Evolutionary conservation across 2,329 filamentous ascomycete genomes (phyloP).

Genomic region (Colletotrichum trifolii): DNA sequence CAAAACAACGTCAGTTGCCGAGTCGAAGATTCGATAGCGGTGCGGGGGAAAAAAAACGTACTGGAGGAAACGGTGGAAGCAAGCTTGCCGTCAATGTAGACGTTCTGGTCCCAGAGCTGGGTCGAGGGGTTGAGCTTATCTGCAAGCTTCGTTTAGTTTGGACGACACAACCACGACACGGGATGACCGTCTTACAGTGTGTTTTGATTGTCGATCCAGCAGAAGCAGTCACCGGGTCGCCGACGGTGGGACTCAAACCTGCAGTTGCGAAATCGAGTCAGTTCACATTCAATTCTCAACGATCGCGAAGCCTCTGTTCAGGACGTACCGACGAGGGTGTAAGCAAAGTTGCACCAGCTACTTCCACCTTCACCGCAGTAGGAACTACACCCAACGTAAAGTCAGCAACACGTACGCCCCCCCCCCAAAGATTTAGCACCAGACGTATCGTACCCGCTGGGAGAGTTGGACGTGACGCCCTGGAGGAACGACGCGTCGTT

Average conservation of each 20-base stretch:
- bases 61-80: constrained; percentile 5
- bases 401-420: neutral
- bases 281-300: neutral
- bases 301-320: too few species aligned
- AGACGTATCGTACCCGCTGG: constrained; percentile 8
- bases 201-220: constrained; percentile 7
- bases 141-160: neutral
- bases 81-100: constrained; percentile 14
- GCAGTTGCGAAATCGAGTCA: neutral
- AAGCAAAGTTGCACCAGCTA: constrained; percentile 24
- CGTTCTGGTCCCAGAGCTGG: constrained; percentile 13
- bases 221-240: constrained; percentile 10
- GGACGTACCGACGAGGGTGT: constrained; percentile 10
- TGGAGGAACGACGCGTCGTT: constrained; percentile 20
- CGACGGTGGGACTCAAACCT: constrained; percentile 1
- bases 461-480: constrained; percentile 19
- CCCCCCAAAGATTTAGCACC: too few species aligned
- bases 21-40: neutral
- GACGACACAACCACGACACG: neutral
- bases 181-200: neutral
- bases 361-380: constrained; percentile 16
- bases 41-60: neutral
- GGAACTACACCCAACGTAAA: neutral
- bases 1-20: neutral
- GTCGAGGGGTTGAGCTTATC: constrained; percentile 13